Evolutionary conservation across 257 asterid genomes (phyloP).

Genomic region (Linaria vulgaris): DNA sequence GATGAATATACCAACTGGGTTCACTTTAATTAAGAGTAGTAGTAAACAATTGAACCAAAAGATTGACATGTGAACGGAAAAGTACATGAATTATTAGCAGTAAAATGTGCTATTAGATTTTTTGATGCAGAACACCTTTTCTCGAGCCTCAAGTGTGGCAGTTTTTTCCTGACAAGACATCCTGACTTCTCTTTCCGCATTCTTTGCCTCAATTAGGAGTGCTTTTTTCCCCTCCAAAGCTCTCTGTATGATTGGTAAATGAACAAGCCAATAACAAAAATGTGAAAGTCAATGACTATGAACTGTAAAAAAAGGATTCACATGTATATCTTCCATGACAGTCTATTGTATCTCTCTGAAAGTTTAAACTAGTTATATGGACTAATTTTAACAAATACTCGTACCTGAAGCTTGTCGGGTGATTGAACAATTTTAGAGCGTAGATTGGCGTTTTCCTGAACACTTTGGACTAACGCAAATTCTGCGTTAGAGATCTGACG

Average conservation of each 20-base stretch:
- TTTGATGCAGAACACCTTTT: slow-evolving; percentile 51
- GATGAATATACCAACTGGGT: neutral
- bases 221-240: slow-evolving; percentile 69
- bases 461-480: slow-evolving; percentile 66
- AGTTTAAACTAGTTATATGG: slow-evolving; percentile 1
- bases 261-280: slow-evolving; percentile 2
- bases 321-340: neutral
- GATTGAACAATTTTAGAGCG: slow-evolving; percentile 93
- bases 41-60: slow-evolving; percentile 10
- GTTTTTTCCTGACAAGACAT: slow-evolving; percentile 73
- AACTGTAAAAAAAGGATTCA: neutral
- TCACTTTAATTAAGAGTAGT: slow-evolving; percentile 9
- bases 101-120: slow-evolving; percentile 6
- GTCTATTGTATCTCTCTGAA: slow-evolving; percentile 5
- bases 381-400: slow-evolving; percentile 1
- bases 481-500: slow-evolving; percentile 75
- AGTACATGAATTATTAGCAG: neutral
- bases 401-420: slow-evolving; percentile 96
- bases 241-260: slow-evolving; percentile 42
- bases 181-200: slow-evolving; percentile 72
- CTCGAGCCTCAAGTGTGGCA: slow-evolving; percentile 62
- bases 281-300: slow-evolving; percentile 11
- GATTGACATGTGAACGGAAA: slow-evolving; percentile 16
- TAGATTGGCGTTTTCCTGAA: slow-evolving; percentile 81
- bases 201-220: slow-evolving; percentile 54